Base-by-base conservation (phyloP, 495 filamentous ascomycete genomes). In the Penicillium robsamsonii region DNA sequence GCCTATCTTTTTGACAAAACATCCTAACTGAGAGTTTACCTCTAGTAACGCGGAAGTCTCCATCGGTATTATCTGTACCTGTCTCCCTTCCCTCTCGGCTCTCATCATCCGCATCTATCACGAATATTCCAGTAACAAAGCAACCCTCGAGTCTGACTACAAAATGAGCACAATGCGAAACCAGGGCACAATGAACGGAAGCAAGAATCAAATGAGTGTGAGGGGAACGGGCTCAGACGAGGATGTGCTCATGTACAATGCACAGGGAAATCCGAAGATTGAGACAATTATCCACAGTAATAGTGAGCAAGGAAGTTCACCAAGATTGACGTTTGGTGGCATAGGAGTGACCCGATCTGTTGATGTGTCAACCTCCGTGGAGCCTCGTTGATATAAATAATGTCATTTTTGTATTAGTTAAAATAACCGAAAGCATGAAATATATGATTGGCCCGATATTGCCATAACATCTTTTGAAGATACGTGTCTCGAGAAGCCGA, bases 51-150 rank as follows among this genome's bases (percentile, higher is more conserved):
- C 71, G 29, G 72, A 76, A 62, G 57, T 71, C 42, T 63, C 69
- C 29, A 69, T 76, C 52, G 73, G 72, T 12, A 56, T 76, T 10
- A 70, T 76, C 50, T 73, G 72, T 46, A 70, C 72, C 47, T 74
- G 72, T 53, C 66, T 75, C 17, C 73, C 73, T 11, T 65, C 71
- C 24, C 56, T 76, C 40, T 71, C 67, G 2, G 70, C 64, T 11
- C 59, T 71, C 41, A 15, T 67, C 33, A 56, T 48, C 13, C 60
- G 56, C n/a, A 31, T 59, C 35, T 50, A 54, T 29, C 50, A 52
- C 43, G 64, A 67, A 57, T 62, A 65, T 51, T 67, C 66, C 38
- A 65, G 55, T 48, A 49, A 46, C 35, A 50, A 67, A 44, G 49
- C 40, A 24, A 50, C 61, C 27, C 37, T 48, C 35, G 47, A 42